phyloP scores from a whole-genome alignment of 2,329 filamentous ascomycete species.

The Elsinoe batatas region DNA sequence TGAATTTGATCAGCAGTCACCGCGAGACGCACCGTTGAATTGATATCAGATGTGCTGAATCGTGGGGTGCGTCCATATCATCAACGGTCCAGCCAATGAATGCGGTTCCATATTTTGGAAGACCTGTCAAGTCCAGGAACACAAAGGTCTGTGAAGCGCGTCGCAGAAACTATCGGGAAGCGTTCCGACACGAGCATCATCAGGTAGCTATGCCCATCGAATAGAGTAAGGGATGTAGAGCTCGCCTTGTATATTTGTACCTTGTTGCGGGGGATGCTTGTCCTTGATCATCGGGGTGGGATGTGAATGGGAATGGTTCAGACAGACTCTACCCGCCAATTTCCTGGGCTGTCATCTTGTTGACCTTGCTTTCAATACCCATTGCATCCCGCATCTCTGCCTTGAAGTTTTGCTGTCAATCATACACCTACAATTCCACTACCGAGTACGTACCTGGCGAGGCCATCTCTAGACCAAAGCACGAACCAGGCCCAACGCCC shows the following conservation, averaged over 20 bases:
- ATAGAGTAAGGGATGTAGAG: not conserved
- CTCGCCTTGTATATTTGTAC: not conserved
- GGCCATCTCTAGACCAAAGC: slow-evolving; percentile 1
- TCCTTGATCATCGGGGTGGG: not conserved
- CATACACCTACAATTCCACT: not conserved
- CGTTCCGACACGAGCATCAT: not conserved
- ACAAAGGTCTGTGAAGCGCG: not conserved
- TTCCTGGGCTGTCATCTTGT: not conserved
- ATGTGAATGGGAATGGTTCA: not conserved
- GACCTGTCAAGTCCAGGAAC: not conserved
- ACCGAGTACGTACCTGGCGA: slow-evolving; percentile 5
- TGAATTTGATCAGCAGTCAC: not conserved
- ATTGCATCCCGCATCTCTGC: too few relatives aligned
- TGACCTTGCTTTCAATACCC: not conserved
- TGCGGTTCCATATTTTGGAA: not conserved
- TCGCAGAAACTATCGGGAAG: not conserved
- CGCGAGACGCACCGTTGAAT: not conserved
- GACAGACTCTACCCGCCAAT: not conserved
- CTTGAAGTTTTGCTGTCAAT: not conserved
- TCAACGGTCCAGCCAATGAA: slow-evolving; percentile 6
- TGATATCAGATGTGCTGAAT: not conserved
- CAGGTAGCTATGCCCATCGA: not conserved
- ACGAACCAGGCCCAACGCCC: slow-evolving; percentile 9
- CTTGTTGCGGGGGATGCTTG: slow-evolving; percentile 7
- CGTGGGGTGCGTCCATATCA: not conserved